phyloP scores from a whole-genome alignment of 1,139 yeast genomes.

The Protomyces gravidus region DNA sequence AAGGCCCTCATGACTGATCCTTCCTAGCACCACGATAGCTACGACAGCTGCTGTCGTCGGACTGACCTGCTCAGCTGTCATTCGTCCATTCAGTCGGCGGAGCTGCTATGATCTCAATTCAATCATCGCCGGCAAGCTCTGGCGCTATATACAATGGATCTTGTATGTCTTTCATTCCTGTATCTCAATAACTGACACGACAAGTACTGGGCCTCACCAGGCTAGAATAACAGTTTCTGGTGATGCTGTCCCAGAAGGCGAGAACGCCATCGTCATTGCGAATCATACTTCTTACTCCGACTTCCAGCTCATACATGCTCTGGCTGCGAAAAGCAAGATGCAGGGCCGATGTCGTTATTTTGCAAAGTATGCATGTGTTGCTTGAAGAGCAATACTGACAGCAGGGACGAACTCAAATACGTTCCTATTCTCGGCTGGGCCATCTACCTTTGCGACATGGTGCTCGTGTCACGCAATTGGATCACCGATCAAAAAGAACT shows the following conservation, averaged over 20 bases:
- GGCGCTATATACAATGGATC: constrained; percentile 24
- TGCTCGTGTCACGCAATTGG: constrained; percentile 20
- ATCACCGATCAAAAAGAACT: constrained; percentile 23
- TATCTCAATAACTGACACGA: neutral
- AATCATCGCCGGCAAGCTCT: constrained; percentile 8
- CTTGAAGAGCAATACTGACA: neutral
- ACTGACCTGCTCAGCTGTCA: constrained; percentile 17
- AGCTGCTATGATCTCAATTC: constrained; percentile 21
- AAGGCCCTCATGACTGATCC: neutral
- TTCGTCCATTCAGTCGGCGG: constrained; percentile 20
- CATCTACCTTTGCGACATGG: constrained; percentile 24
- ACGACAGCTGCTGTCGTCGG: constrained; percentile 11
- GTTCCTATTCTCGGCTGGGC: constrained; percentile 19
- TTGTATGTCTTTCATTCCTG: constrained; percentile 4
- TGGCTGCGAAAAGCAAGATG: constrained; percentile 37
- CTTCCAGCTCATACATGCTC: constrained; percentile 26
- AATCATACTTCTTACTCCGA: constrained; percentile 28
- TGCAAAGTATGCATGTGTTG: constrained; percentile 34
- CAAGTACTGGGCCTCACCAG: constrained; percentile 8
- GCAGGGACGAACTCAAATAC: constrained; percentile 16
- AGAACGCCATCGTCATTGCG: constrained; percentile 29
- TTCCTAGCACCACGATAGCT: neutral
- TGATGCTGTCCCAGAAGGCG: constrained; percentile 23
- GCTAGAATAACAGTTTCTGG: constrained; percentile 25
- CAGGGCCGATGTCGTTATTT: constrained; percentile 35